Percentiles rank a stretch among this genome's conserved stretches.
phyloP scores from a whole-genome alignment of 2,329 filamentous ascomycete species.

The Cucurbitaria berberidis region DNA sequence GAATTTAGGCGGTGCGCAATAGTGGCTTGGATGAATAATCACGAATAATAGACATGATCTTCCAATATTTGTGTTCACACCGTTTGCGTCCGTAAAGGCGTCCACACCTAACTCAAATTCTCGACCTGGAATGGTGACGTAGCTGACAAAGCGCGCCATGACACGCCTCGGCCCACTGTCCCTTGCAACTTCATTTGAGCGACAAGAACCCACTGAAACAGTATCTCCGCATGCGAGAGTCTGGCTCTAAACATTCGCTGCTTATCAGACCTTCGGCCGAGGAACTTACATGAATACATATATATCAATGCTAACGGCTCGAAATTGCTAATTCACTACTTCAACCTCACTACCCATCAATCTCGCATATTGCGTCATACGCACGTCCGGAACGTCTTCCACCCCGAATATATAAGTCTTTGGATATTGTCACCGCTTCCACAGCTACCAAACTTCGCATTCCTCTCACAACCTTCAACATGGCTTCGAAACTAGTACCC shows the following conservation, averaged over 20 bases:
- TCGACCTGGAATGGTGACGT: slow-evolving; percentile 16
- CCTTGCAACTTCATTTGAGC: slow-evolving; percentile 10
- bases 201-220: slow-evolving; percentile 10
- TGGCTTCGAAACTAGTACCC: slow-evolving; percentile 52
- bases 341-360: slow-evolving; percentile 5
- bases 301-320: slow-evolving; percentile 3
- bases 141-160: slow-evolving; percentile 21
- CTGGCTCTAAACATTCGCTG: background rate
- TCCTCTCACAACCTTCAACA: slow-evolving; percentile 19
- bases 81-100: slow-evolving; percentile 1
- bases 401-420: slow-evolving; percentile 13
- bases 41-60: background rate
- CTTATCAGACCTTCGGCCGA: slow-evolving; percentile 17
- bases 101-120: slow-evolving; percentile 11
- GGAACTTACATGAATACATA: slow-evolving; percentile 2
- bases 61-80: background rate
- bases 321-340: slow-evolving; percentile 1
- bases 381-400: slow-evolving; percentile 26
- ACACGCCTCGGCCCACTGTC: slow-evolving; percentile 11
- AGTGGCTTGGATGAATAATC: slow-evolving; percentile 10
- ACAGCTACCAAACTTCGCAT: background rate
- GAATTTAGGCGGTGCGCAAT: background rate
- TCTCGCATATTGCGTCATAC: slow-evolving; percentile 32
- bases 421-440: background rate
- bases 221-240: slow-evolving; percentile 10